Evolutionary conservation across 2,329 filamentous ascomycete species (phyloP).

Genomic region (Ceratocystis cacaofunesta): DNA sequence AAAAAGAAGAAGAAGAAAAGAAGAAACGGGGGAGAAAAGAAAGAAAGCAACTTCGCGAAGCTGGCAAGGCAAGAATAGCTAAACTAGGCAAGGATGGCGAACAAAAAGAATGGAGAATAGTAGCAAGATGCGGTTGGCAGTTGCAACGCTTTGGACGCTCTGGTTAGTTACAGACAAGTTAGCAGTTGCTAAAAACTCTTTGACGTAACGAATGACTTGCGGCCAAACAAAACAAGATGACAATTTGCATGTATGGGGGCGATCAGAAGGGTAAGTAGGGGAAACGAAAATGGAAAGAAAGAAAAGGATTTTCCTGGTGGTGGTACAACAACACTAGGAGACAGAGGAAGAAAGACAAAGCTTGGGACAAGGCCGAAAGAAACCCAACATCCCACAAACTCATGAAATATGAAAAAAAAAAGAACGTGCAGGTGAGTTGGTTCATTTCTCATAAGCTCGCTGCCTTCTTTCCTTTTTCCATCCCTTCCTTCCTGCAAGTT

Average conservation of each 20-base stretch:
- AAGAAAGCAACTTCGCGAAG: not conserved
- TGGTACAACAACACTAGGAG: not conserved
- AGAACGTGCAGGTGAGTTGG: too few relatives aligned
- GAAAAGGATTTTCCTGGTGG: not conserved
- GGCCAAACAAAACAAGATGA: not conserved
- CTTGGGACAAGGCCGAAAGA: not conserved
- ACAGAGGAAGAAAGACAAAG: not conserved
- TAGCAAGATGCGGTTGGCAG: not conserved
- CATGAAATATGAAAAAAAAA: not conserved
- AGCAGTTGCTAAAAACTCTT: not conserved
- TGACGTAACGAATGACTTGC: not conserved
- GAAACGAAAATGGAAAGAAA: not conserved
- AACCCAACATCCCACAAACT: not conserved
- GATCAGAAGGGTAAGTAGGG: not conserved
- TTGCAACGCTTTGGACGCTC: not conserved
- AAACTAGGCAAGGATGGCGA: constrained; percentile 2
- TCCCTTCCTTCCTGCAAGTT: not conserved
- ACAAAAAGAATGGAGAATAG: not conserved
- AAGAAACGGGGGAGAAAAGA: not conserved
- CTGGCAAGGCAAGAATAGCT: not conserved
- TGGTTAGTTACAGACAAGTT: not conserved
- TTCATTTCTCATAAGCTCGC: not conserved
- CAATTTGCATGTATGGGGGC: not conserved
- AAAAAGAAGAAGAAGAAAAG: not conserved
- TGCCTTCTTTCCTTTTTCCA: not conserved